These are phyloP conservation scores for Aspergillus sp. DNA, from an alignment of 2,329 filamentous ascomycete genomes.

Conservation along the genomic window DNA sequence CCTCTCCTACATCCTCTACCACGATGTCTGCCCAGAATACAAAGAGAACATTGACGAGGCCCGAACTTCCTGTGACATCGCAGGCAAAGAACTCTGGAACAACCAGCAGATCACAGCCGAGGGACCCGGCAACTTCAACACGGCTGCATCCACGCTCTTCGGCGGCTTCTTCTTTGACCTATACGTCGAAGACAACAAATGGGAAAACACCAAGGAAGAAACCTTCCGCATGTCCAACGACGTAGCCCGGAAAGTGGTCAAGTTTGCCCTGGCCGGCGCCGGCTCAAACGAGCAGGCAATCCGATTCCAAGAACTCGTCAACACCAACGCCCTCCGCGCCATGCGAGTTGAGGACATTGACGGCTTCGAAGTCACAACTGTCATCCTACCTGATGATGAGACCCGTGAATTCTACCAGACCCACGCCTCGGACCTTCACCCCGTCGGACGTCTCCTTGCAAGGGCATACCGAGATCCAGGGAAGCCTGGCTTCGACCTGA, in stretches of 20 bases:
- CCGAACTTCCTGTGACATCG: constrained; percentile 60
- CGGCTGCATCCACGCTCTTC: constrained; percentile 66
- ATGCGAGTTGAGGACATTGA: constrained; percentile 45
- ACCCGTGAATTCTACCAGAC: constrained; percentile 45
- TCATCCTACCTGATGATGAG: constrained; percentile 45
- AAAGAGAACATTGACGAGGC: constrained; percentile 62
- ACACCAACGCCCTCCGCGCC: constrained; percentile 34
- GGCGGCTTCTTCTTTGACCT: constrained; percentile 47
- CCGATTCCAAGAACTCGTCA: constrained; percentile 34
- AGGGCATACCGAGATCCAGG: constrained; percentile 46
- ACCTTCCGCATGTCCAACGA: constrained; percentile 39
- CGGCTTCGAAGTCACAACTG: constrained; percentile 56
- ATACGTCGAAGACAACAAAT: constrained; percentile 38
- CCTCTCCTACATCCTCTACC: constrained; percentile 77
- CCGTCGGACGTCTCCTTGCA: constrained; percentile 52
- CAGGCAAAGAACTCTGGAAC: constrained; percentile 62
- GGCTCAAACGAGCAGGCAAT: constrained; percentile 35
- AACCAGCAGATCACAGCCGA: constrained; percentile 47
- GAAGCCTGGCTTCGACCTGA: constrained; percentile 33
- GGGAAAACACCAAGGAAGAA: constrained; percentile 30
- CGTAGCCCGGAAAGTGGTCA: constrained; percentile 47
- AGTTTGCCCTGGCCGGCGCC: constrained; percentile 45
- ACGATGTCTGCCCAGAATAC: constrained; percentile 83
- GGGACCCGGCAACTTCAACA: constrained; percentile 76
- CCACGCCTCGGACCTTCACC: constrained; percentile 40